These are phyloP conservation scores for Scutellaria baicalensis DNA, from an alignment of 257 asterid species.

Conservation along the genomic window DNA sequence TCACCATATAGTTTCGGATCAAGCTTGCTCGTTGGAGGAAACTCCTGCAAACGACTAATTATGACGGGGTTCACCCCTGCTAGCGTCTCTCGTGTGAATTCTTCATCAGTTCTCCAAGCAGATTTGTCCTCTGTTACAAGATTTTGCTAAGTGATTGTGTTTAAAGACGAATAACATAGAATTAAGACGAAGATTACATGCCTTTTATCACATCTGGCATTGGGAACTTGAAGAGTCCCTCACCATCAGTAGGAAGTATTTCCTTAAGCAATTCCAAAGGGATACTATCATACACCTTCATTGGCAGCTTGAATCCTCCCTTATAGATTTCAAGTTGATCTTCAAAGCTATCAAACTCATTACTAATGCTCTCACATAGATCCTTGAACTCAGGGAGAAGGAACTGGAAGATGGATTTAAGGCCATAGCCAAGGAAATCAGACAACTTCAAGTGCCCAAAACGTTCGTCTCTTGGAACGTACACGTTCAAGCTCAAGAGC, in stretches of 20 bases:
- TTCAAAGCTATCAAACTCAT: conserved; percentile 49
- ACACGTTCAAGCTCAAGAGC: conserved; percentile 37
- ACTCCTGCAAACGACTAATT: conserved; percentile 53
- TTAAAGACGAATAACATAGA: not conserved
- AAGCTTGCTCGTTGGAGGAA: conserved; percentile 47
- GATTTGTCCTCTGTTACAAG: conserved; percentile 32
- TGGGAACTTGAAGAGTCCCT: conserved; percentile 43
- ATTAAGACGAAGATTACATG: not conserved
- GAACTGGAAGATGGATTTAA: conserved; percentile 47
- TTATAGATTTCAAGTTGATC: conserved; percentile 34
- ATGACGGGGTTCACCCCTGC: conserved; percentile 66
- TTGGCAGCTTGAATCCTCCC: conserved; percentile 41
- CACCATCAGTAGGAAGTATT: conserved; percentile 44
- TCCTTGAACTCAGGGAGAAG: conserved; percentile 44
- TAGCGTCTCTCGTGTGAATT: conserved; percentile 63
- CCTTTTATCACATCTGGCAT: conserved; percentile 54
- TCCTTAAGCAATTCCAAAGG: conserved; percentile 46
- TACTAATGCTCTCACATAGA: conserved; percentile 31
- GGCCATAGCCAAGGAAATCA: conserved; percentile 45
- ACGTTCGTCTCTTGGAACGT: conserved; percentile 65
- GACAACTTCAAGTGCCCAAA: conserved; percentile 60
- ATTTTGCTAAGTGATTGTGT: not conserved
- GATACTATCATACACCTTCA: conserved; percentile 22
- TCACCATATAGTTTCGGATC: conserved; percentile 38
- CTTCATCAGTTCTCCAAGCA: conserved; percentile 77